phyloP scores from a whole-genome alignment of 345 rosid species.

The Trapa incisa region DNA sequence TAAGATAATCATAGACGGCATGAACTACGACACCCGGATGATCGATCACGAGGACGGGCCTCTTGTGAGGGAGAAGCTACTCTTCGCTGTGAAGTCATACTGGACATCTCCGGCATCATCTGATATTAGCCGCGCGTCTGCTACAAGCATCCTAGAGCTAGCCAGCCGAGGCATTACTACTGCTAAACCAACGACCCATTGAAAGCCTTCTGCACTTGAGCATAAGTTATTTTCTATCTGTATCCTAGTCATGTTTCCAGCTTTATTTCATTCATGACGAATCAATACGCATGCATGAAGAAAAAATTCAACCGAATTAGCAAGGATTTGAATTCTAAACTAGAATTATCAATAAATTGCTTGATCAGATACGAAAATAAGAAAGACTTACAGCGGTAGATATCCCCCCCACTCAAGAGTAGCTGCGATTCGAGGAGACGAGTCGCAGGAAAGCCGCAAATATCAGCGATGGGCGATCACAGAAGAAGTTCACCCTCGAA shows the following conservation, averaged over 20 bases:
- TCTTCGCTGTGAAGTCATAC: constrained; percentile 43
- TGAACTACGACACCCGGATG: constrained; percentile 39
- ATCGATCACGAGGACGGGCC: constrained; percentile 65
- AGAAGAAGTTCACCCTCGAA: no score
- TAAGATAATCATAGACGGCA: constrained; percentile 33
- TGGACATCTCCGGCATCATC: constrained; percentile 30
- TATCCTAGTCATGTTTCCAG: no score
- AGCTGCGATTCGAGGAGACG: no score
- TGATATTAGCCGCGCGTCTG: background rate
- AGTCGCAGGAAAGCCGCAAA: no score
- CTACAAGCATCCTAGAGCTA: background rate
- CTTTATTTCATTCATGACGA: no score
- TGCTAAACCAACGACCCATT: no score
- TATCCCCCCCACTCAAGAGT: no score
- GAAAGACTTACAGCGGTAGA: background rate
- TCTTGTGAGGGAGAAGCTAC: constrained; percentile 38
- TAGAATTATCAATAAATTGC: background rate
- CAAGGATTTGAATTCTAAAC: background rate
- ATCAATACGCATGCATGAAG: no score
- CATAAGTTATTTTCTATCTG: no score
- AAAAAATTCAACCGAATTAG: background rate
- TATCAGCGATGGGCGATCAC: no score
- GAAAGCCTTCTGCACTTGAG: no score
- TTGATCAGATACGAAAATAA: background rate
- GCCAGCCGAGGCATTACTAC: no score